Conservation (phyloP, 192 early-diverging fungal genomes). For the Linnemannia exigua region DNA sequence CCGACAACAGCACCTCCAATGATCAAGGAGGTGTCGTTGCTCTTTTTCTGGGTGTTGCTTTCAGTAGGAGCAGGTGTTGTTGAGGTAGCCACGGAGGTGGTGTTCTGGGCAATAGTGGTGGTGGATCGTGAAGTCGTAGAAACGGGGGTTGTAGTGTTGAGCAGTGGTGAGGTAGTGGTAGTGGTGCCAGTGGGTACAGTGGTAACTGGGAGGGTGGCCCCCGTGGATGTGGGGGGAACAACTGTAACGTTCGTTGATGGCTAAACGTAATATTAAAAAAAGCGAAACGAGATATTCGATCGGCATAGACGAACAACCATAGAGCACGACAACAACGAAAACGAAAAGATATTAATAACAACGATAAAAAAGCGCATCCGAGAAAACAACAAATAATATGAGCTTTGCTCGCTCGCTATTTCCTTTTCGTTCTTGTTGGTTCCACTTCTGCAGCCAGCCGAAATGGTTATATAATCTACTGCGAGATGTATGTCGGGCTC, state of each 20-base stretch:
- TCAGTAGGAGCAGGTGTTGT: neutral
- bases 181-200: neutral
- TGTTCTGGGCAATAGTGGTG: neutral
- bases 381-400: neutral
- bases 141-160: neutral
- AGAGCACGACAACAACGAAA: neutral
- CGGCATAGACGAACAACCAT: constrained; percentile 1
- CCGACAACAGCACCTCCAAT: constrained; percentile 27
- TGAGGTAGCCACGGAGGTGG: neutral
- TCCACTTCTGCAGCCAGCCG: neutral
- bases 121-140: neutral
- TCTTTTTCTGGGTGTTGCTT: neutral
- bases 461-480: neutral
- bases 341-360: neutral
- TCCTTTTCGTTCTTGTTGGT: neutral
- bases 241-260: neutral
- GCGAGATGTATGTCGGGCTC: neutral
- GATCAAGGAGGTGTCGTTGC: neutral
- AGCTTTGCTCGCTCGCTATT: neutral
- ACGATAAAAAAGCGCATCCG: neutral
- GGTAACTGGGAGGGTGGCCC: neutral
- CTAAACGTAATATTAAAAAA: neutral
- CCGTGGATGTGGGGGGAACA: neutral
- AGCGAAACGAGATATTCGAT: neutral
- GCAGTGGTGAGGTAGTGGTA: neutral